phyloP scores from a whole-genome alignment of 1,139 yeast genomes.

The Nakaseomyces nivariensis region DNA sequence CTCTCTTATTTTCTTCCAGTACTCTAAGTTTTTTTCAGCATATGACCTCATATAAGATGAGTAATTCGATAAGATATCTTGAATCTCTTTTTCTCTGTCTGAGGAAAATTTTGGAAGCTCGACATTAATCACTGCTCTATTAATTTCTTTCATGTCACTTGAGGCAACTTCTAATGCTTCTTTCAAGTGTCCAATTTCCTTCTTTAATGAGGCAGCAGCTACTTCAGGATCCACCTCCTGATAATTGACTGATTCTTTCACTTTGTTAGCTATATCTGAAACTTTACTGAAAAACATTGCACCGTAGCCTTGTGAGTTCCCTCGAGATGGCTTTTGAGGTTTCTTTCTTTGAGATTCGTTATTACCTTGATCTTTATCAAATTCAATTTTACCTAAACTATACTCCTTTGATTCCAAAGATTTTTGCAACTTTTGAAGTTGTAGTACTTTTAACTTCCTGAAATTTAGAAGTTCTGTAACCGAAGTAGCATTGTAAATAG shows the following conservation, averaged over 20 bases:
- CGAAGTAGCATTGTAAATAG: slow-evolving; percentile 64
- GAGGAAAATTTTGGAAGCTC: slow-evolving; percentile 23
- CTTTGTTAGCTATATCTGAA: slow-evolving; percentile 27
- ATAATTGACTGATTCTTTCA: slow-evolving; percentile 30
- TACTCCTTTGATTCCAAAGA: slow-evolving; percentile 22
- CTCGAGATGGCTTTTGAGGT: slow-evolving; percentile 7
- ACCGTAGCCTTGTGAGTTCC: slow-evolving; percentile 11
- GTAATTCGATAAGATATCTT: slow-evolving; percentile 18
- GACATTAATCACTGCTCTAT: slow-evolving; percentile 23
- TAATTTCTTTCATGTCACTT: slow-evolving; percentile 28
- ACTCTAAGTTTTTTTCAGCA: slow-evolving; percentile 28
- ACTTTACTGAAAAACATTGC: slow-evolving; percentile 20
- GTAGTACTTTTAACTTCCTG: slow-evolving; percentile 59
- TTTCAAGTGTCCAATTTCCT: slow-evolving; percentile 26
- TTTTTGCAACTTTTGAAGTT: slow-evolving; percentile 40
- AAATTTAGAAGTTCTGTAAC: slow-evolving; percentile 60
- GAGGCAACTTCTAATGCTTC: slow-evolving; percentile 28
- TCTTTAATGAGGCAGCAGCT: slow-evolving; percentile 19
- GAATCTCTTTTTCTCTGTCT: slow-evolving; percentile 23
- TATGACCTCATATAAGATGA: slow-evolving; percentile 26
- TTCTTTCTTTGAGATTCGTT: not conserved
- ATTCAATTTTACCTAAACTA: not conserved
- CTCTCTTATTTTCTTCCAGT: slow-evolving; percentile 31
- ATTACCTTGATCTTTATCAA: not conserved
- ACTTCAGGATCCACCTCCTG: slow-evolving; percentile 24